Evolutionary conservation across 805 yeast genomes (phyloP), one percentile per base, ranked within the genome.

Genomic region (Hagleromyces aurorensis): DNA sequence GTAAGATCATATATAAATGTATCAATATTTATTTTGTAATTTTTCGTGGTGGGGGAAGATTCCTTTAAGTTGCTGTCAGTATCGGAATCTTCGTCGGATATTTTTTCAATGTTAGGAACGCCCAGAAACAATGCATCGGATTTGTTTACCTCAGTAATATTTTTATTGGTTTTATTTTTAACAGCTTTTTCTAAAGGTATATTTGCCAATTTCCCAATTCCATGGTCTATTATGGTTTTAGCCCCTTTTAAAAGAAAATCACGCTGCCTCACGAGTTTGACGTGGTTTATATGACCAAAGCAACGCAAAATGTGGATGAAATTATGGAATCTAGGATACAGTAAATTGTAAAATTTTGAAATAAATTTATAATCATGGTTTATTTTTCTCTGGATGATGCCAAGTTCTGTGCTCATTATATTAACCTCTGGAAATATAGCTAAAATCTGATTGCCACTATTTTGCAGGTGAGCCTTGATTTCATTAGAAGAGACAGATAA

Each of bases 341-440:
- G 57, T 5, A 83, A 57, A 38, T 81, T 65, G 7, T 68, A 53
- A 12, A 80, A 64, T 10, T 52, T 56, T 0, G 89, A 83, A n/a
- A 80, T 60, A 32, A 67, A 78, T 4, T 51, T 44, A 44, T 67
- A 73, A 33, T 67, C 65, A 22, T 67, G 68, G 26, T 77, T 65
- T 37, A 75, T 64, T 17, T 67, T 63, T 21, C 65, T 61, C 37
- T 85, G 93, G 29, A 44, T 52, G 40, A 25, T 61, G 22, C 41
- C 50, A 25, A 65, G 64, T 20, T 67, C 67, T 7, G 67, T 61
- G 0, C 76, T 70, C 52, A 72, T 69, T 6, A 80, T 70, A 45
- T 80, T 81, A 4, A 82, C 95, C 54, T 87, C 96, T 0, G 96
- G 96, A 41, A 86, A 86, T 6, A 82, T 40, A 1, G 77, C 74